Conservation (phyloP, 2,329 filamentous ascomycete species). For the Ascochyta lentis region DNA sequence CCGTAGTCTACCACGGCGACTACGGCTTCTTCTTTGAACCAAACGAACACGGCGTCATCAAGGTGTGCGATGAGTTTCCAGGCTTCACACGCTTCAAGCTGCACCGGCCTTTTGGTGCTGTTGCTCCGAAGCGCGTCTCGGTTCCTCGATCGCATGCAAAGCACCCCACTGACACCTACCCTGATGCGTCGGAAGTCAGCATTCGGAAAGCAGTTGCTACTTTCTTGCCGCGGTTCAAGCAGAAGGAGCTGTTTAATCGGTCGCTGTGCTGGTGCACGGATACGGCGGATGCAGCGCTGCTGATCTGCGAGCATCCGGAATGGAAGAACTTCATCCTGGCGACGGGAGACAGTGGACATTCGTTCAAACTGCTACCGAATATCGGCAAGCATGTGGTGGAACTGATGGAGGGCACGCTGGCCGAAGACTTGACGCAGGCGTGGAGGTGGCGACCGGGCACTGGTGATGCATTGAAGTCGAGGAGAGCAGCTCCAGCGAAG, state of each 20-base stretch:
- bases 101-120: constrained; percentile 53
- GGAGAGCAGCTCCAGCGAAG: constrained; percentile 50
- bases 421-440: constrained; percentile 49
- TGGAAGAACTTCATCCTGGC: constrained; percentile 58
- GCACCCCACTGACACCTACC: constrained; percentile 54
- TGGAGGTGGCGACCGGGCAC: constrained; percentile 56
- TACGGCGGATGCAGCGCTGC: constrained; percentile 67
- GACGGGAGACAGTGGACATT: constrained; percentile 57
- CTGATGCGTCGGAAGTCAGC: constrained; percentile 53
- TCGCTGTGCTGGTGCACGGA: constrained; percentile 66
- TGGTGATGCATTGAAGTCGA: constrained; percentile 54
- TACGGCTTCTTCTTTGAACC: constrained; percentile 61
- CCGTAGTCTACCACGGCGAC: constrained; percentile 61
- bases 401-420: constrained; percentile 51
- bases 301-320: constrained; percentile 62
- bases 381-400: constrained; percentile 58
- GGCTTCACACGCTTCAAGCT: constrained; percentile 51
- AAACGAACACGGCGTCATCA: constrained; percentile 54
- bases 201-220: constrained; percentile 43
- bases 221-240: constrained; percentile 53
- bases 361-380: constrained; percentile 56
- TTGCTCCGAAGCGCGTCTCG: constrained; percentile 60
- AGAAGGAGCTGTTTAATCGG: constrained; percentile 53
- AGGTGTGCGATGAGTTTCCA: constrained; percentile 65
- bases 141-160: constrained; percentile 56